Conservation (phyloP, 2,329 filamentous ascomycete genomes). For the Boeremia lycopersici region DNA sequence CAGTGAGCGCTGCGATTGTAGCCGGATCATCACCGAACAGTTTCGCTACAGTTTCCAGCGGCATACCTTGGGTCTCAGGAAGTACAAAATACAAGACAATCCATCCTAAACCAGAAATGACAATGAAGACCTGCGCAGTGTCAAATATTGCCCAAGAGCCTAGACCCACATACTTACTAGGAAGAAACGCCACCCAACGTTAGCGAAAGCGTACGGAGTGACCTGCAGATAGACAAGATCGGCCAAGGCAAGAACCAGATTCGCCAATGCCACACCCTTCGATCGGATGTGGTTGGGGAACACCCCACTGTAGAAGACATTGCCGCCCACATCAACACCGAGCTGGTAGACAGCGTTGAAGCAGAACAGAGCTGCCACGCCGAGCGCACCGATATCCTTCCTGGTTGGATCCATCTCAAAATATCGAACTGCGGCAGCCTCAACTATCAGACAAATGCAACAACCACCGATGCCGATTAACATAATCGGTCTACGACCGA, state of each 20-base stretch:
- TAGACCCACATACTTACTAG: constrained; percentile 14
- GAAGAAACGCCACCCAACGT: constrained; percentile 42
- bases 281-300: constrained; percentile 31
- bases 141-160: background rate
- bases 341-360: constrained; percentile 31
- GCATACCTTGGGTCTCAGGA: background rate
- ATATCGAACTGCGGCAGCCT: constrained; percentile 17
- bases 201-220: constrained; percentile 39
- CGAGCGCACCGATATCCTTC: background rate
- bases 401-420: background rate
- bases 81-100: background rate
- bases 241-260: constrained; percentile 13
- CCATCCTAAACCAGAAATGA: constrained; percentile 19
- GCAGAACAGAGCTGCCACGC: constrained; percentile 22
- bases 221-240: constrained; percentile 22
- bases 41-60: background rate
- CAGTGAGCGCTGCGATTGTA: background rate
- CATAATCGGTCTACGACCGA: constrained; percentile 29
- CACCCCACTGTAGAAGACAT: constrained; percentile 28
- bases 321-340: constrained; percentile 30
- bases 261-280: constrained; percentile 23
- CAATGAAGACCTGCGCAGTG: constrained; percentile 20
- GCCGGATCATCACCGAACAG: background rate
- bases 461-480: constrained; percentile 31
- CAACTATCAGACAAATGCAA: constrained; percentile 29